Evolutionary conservation across 2,329 filamentous ascomycete species (phyloP).

Genomic region (Corynespora cassiicola): DNA sequence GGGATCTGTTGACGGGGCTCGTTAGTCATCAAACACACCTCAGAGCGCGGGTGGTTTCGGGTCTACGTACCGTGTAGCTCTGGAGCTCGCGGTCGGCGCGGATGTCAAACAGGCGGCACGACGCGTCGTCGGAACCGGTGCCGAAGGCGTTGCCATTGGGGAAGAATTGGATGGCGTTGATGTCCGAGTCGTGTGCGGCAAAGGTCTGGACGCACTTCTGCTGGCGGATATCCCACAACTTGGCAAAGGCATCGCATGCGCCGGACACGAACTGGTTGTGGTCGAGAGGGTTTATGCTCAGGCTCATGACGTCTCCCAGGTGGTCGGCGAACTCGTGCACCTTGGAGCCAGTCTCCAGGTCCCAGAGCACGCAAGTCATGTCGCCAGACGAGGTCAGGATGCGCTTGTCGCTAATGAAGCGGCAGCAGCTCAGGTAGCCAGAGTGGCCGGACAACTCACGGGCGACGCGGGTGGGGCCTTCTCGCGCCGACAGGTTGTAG

Average conservation of each 20-base stretch:
- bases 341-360: constrained; percentile 97
- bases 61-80: constrained; percentile 66
- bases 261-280: constrained; percentile 99
- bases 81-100: constrained; percentile 85
- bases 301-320: constrained; percentile 98
- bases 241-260: constrained; percentile 97
- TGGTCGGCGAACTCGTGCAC: constrained; percentile 98
- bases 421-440: constrained; percentile 96
- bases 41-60: constrained; percentile 3
- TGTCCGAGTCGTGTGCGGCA: constrained; percentile 96
- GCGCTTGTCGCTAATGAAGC: constrained; percentile 97
- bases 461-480: constrained; percentile 95
- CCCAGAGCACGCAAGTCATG: constrained; percentile 99
- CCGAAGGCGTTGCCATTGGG: constrained; percentile 98
- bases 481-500: constrained; percentile 96
- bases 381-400: constrained; percentile 98
- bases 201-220: constrained; percentile 99
- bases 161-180: constrained; percentile 99
- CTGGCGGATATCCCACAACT: constrained; percentile 97
- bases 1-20: constrained; percentile 72
- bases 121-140: constrained; percentile 96
- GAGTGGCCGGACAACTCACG: constrained; percentile 96
- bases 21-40: constrained; percentile 29
- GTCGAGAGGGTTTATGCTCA: constrained; percentile 98
- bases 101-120: constrained; percentile 96